Evolutionary conservation across 2,329 filamentous ascomycete genomes (phyloP), one percentile per base, ranked within the genome.

Genomic region (Dendryphion nanum): DNA sequence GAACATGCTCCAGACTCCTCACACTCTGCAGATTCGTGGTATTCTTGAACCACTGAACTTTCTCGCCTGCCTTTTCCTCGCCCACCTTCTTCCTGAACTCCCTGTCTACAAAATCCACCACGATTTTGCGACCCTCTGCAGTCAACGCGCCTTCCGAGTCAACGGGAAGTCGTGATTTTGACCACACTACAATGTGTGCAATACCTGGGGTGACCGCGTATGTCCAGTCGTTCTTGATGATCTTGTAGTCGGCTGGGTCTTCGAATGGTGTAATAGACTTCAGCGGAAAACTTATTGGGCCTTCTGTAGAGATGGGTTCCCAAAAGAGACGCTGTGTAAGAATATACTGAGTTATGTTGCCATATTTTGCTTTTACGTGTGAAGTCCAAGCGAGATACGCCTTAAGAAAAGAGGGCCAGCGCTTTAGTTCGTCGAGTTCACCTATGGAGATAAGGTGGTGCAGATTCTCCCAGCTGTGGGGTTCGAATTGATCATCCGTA

Each of bases 1-100:
- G 61, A 77, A 85, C 38, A 81, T 82, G 5, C 85, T 89, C 61
- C 85, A 89, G 65, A 76, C 80, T 38, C 37, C 77, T 65, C 31
- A 83, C 78, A 49, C 77, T 81, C 61, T 83, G 79, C 59, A 82
- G 51, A 24, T 71, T 71, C 6, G 73, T 74, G 70, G 77, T 81
- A 50, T 83, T 83, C 69, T 81, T 82, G 54, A 83, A 83, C 80
- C 80, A 83, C 40, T 79, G 55, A 17, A 83, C 73, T 47, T 72
- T 72, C 15, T 71, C 70, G 16, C 67, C 62, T 40, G 55, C 51
- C 26, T 53, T 63, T 21, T 49, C 45, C 44, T 71, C 69, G 28
- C 49, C 48, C 10, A 39, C 54, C 28, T 67, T 64, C 8, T 53
- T 51, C 10, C 75, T 65, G 56, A 82, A 82, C 18, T 64, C 73